Evolutionary conservation across 2,329 filamentous ascomycete genomes (phyloP), one percentile per base, ranked within the genome.

Genomic region (Cytospora leucostoma): DNA sequence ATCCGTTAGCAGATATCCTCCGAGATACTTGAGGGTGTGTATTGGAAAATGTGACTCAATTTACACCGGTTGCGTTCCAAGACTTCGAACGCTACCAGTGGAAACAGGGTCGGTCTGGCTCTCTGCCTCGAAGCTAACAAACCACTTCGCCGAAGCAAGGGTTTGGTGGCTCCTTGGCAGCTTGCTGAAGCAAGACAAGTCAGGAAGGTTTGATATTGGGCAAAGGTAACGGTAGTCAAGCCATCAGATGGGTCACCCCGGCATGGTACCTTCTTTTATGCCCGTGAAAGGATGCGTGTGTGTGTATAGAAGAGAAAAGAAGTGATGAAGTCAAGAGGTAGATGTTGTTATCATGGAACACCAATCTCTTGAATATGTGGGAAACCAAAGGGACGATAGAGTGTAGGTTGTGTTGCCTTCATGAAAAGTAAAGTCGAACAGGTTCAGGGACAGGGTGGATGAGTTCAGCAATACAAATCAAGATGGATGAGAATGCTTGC

Each of bases 141-240:
- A 79, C 80, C 83, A 80, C 68, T 74, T 69, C 67, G 71, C 66
- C 56, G 67, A 70, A 70, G 72, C 71, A 66, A 73, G 77, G 78
- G 75, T 79, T 73, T 72, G 69, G 67, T 65, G 62, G 65, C 65
- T 67, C 66, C 60, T 68, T 67, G 68, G 51, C 63, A 64, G 67
- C 66, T 65, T 64, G 65, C 64, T 66, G 64, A 66, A 69, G 69
- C 71, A 71, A 70, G 71, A 62, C 64, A 66, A 67, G 67, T 68
- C 70, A 71, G 71, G 68, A 61, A 65, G 65, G 62, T 57, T 85
- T 77, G 65, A 74, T 89, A 69, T 89, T 71, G 86, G 87, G 85
- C 81, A 85, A 77, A 84, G 86, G 86, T 89, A 89, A 89, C 87
- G 86, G 81, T 86, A 81, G 76, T 79, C 81, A 83, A 72, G 78